These are phyloP conservation scores for Boletus semigastroideus DNA, from an alignment of 1,284 basidiomycete species.

Conservation along the genomic window DNA sequence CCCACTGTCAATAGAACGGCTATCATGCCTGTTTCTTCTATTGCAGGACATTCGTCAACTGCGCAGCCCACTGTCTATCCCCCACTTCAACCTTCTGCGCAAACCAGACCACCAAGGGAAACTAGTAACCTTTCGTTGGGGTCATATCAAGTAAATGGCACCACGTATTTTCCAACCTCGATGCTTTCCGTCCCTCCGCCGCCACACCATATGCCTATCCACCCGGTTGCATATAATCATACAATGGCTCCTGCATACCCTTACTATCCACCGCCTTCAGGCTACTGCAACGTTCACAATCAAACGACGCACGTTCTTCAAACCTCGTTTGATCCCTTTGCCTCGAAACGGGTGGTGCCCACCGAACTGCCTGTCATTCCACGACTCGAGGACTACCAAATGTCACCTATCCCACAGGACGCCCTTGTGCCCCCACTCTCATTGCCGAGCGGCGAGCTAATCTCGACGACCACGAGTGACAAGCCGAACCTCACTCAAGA, in stretches of 20 bases:
- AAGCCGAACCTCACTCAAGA: slow-evolving; percentile 1
- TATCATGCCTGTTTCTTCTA: neutral
- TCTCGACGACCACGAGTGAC: neutral
- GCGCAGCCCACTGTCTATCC: slow-evolving; percentile 5
- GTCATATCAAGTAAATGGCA: slow-evolving; percentile 34
- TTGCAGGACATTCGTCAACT: neutral
- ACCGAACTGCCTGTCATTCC: slow-evolving; percentile 22
- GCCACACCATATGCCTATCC: slow-evolving; percentile 9
- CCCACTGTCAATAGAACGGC: slow-evolving; percentile 18
- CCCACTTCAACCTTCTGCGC: neutral
- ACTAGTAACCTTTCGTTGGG: slow-evolving; percentile 12
- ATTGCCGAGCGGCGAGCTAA: neutral
- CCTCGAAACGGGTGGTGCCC: slow-evolving; percentile 15
- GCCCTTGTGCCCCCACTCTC: neutral
- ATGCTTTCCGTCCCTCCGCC: neutral
- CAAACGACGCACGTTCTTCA: slow-evolving; percentile 1
- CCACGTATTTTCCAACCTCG: slow-evolving; percentile 33
- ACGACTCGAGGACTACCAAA: slow-evolving; percentile 10
- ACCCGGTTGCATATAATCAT: slow-evolving; percentile 8
- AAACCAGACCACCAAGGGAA: neutral
- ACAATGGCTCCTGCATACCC: slow-evolving; percentile 5
- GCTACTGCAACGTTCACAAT: slow-evolving; percentile 3
- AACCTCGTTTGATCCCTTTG: slow-evolving; percentile 24
- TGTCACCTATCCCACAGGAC: slow-evolving; percentile 2
- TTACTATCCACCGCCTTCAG: slow-evolving; percentile 11